These are phyloP conservation scores for Plasmodiophora brassicae DNA, from an alignment of 208 protist genomes.

Conservation along the genomic window DNA sequence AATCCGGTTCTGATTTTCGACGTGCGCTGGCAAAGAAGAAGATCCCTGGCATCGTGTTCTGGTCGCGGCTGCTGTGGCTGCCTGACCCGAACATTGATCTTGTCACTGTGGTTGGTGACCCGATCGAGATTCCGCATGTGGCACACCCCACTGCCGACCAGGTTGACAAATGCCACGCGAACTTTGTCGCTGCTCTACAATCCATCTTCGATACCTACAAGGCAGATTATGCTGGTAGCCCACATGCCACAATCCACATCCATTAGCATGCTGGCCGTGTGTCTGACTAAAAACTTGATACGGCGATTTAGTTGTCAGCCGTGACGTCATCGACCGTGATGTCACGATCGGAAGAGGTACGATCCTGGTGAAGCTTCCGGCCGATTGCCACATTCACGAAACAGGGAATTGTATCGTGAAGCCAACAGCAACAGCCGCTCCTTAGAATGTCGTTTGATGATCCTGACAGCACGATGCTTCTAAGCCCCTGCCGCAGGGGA, in stretches of 20 bases:
- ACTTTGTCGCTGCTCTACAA: not conserved
- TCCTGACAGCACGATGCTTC: too few species aligned
- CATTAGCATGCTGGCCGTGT: too few species aligned
- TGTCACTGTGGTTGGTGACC: not conserved
- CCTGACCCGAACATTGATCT: not conserved
- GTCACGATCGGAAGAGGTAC: too few species aligned
- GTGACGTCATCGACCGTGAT: too few species aligned
- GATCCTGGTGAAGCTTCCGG: too few species aligned
- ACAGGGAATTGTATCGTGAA: too few species aligned
- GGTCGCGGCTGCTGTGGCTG: not conserved
- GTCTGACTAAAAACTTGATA: too few species aligned
- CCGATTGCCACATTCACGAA: too few species aligned
- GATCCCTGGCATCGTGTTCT: slow-evolving; percentile 1
- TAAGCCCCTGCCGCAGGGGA: too few species aligned
- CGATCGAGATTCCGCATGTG: not conserved
- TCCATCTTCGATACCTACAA: not conserved
- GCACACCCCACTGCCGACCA: not conserved
- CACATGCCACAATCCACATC: not conserved
- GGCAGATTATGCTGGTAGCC: not conserved
- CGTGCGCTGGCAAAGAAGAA: not conserved
- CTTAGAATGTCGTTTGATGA: too few species aligned
- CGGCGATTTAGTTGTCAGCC: too few species aligned
- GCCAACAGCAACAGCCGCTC: too few species aligned
- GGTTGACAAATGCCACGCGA: not conserved
- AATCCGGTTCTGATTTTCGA: not conserved